These are phyloP conservation scores for Lasiodiplodia theobromae DNA, from an alignment of 2,329 filamentous ascomycete genomes.

Conservation along the genomic window DNA sequence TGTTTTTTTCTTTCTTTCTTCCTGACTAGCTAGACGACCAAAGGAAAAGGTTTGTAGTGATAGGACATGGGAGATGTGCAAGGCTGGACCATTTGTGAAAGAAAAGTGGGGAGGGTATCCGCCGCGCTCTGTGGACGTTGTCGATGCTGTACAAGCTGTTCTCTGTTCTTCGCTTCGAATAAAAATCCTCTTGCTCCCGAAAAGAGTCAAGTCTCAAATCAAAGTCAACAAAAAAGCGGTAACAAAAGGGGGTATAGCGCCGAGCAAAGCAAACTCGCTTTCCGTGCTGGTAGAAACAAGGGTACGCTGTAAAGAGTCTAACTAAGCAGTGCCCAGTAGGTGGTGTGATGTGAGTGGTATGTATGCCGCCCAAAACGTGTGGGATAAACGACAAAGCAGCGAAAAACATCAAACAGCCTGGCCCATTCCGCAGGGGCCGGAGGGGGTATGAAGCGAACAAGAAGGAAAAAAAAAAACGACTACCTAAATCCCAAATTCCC, in stretches of 20 bases:
- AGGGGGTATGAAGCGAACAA: slow-evolving; percentile 31
- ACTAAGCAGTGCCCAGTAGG: slow-evolving; percentile 18
- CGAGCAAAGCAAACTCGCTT: slow-evolving; percentile 28
- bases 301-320: slow-evolving; percentile 24
- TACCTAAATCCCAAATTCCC: slow-evolving; percentile 26
- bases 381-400: slow-evolving; percentile 10
- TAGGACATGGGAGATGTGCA: slow-evolving; percentile 20
- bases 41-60: slow-evolving; percentile 12
- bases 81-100: slow-evolving; percentile 6
- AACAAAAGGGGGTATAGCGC: slow-evolving; percentile 28
- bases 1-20: slow-evolving; percentile 4
- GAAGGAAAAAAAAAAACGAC: slow-evolving; percentile 24
- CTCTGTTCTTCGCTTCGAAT: slow-evolving; percentile 16
- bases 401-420: slow-evolving; percentile 28
- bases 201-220: slow-evolving; percentile 19
- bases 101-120: slow-evolving; percentile 10
- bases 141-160: slow-evolving; percentile 24
- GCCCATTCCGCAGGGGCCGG: slow-evolving; percentile 26
- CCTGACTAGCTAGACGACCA: slow-evolving; percentile 22
- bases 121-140: slow-evolving; percentile 12
- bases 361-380: slow-evolving; percentile 14
- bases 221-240: slow-evolving; percentile 26
- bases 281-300: slow-evolving; percentile 27
- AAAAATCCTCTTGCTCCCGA: slow-evolving; percentile 3
- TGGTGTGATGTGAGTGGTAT: slow-evolving; percentile 28